phyloP scores from a whole-genome alignment of 2,329 filamentous ascomycete species.

The Fusarium pininemorale region DNA sequence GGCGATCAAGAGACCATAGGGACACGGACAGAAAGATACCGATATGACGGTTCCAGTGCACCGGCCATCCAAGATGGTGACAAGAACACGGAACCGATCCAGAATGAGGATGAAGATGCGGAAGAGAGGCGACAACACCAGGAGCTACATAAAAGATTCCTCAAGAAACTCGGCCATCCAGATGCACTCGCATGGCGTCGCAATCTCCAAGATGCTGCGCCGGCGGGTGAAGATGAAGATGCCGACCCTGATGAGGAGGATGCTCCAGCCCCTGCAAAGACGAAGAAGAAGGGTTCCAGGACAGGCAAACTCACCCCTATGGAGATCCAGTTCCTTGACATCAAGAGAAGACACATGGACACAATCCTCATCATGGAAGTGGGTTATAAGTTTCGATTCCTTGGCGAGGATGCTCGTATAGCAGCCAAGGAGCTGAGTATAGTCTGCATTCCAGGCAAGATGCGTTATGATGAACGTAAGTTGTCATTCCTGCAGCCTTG shows the following conservation, averaged over 20 bases:
- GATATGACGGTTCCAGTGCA: constrained; percentile 58
- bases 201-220: constrained; percentile 64
- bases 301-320: constrained; percentile 88
- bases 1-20: constrained; percentile 36
- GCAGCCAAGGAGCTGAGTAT: constrained; percentile 93
- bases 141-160: constrained; percentile 82
- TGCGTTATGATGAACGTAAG: constrained; percentile 88
- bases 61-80: constrained; percentile 39
- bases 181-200: constrained; percentile 79
- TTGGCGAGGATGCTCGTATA: constrained; percentile 90
- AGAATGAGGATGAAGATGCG: constrained; percentile 59
- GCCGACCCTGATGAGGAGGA: constrained; percentile 64
- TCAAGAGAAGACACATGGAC: constrained; percentile 91
- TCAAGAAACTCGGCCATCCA: constrained; percentile 87
- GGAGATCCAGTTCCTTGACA: constrained; percentile 91
- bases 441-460: constrained; percentile 95
- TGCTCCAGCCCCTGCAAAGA: constrained; percentile 52
- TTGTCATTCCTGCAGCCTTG: constrained; percentile 10
- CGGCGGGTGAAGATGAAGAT: constrained; percentile 65
- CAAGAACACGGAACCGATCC: constrained; percentile 37
- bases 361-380: constrained; percentile 93
- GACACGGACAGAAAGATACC: constrained; percentile 61
- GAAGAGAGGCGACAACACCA: constrained; percentile 68
- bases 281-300: constrained; percentile 75
- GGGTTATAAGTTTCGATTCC: constrained; percentile 97